A percentile compares a stretch with the other conserved stretches of the same genome.
Evolutionary conservation across 78 protist species (phyloP).

Genomic region (Polysphondylium violaceum): DNA sequence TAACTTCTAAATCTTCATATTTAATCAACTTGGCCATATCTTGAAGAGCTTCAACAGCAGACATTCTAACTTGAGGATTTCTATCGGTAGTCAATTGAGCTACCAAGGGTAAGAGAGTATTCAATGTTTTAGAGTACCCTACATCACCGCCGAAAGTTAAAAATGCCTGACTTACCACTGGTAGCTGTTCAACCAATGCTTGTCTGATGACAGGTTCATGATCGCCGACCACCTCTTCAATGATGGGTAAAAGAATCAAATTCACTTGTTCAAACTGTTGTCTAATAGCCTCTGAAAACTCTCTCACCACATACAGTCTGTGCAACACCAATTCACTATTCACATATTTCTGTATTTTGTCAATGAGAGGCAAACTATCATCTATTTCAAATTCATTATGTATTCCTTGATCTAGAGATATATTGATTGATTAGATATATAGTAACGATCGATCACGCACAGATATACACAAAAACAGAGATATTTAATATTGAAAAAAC

Average conservation of each 20-base stretch:
- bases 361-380: constrained; percentile 49
- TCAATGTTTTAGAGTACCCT: constrained; percentile 37
- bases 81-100: constrained; percentile 76
- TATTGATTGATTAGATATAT: background rate
- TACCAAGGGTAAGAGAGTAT: constrained; percentile 55
- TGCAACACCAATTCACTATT: constrained; percentile 47
- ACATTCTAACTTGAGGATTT: constrained; percentile 77
- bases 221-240: constrained; percentile 29
- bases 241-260: background rate
- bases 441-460: background rate
- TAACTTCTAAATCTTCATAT: constrained; percentile 44
- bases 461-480: too few relatives aligned
- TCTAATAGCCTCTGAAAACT: constrained; percentile 54
- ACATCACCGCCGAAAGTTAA: constrained; percentile 23
- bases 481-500: too few relatives aligned
- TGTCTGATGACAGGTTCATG: constrained; percentile 77
- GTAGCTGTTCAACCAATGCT: constrained; percentile 77
- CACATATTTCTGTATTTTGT: constrained; percentile 62
- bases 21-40: constrained; percentile 70
- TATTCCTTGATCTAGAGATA: constrained; percentile 5
- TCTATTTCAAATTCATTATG: constrained; percentile 40
- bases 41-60: constrained; percentile 67
- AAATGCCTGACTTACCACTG: constrained; percentile 14
- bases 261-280: background rate
- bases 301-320: constrained; percentile 70